Percentiles rank a stretch among this genome's conserved stretches.
Evolutionary conservation across 345 rosid genomes (phyloP).

Genomic region (Rhodamnia rubescens): DNA sequence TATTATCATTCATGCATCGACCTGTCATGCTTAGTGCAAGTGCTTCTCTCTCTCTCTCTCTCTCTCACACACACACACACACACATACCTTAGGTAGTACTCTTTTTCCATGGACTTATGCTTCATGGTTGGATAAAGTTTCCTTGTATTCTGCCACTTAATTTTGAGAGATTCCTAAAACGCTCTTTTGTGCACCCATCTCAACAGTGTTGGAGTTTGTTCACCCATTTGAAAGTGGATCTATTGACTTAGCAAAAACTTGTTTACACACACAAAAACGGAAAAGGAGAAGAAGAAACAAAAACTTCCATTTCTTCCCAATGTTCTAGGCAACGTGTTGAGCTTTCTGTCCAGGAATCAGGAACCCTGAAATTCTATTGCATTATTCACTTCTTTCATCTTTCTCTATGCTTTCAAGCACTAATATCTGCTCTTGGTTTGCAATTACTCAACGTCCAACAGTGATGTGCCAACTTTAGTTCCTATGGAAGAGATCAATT

Average conservation of each 20-base stretch:
- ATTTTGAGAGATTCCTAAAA: neutral
- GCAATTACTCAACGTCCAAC: constrained; percentile 33
- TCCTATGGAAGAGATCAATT: constrained; percentile 58
- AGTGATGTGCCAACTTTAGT: constrained; percentile 46
- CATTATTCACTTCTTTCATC: neutral
- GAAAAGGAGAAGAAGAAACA: neutral
- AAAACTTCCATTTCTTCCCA: neutral
- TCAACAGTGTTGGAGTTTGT: neutral
- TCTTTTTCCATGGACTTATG: neutral
- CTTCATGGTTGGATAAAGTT: neutral
- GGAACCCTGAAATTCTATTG: neutral
- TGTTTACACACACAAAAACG: neutral
- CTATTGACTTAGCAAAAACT: neutral
- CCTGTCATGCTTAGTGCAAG: neutral
- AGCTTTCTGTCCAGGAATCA: neutral
- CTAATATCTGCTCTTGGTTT: neutral
- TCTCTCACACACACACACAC: neutral
- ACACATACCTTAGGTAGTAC: neutral
- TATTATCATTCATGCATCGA: neutral
- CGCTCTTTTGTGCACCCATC: neutral
- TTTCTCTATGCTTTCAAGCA: neutral
- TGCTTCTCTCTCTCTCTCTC: neutral
- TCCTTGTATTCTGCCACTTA: neutral
- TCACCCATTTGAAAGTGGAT: neutral
- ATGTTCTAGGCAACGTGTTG: neutral